These are phyloP conservation scores for Fusarium ambrosium DNA, from an alignment of 2,329 filamentous ascomycete genomes.

Conservation along the genomic window DNA sequence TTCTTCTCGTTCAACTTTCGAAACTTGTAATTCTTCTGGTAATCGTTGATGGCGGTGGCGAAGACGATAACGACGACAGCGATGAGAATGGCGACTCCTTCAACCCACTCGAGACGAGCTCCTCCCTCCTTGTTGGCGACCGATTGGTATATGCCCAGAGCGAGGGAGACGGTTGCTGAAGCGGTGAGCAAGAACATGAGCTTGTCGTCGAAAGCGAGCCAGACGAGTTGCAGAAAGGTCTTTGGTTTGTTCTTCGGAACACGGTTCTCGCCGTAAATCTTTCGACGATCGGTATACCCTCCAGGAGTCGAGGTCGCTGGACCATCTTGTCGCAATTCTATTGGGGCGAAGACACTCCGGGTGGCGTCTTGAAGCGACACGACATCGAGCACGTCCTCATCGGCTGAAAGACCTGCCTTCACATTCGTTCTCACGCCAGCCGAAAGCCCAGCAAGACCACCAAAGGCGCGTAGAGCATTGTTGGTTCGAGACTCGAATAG, in stretches of 20 bases:
- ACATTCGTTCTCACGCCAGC: neutral
- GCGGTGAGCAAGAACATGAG: neutral
- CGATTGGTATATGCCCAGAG: neutral
- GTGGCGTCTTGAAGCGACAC: neutral
- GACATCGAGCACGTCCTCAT: neutral
- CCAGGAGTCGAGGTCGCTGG: neutral
- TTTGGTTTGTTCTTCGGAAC: neutral
- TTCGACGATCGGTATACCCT: neutral
- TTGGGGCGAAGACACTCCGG: neutral
- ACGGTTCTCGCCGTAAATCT: neutral
- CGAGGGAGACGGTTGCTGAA: neutral
- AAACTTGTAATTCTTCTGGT: neutral
- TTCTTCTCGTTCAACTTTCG: neutral
- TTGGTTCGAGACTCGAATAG: neutral
- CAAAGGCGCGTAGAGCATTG: neutral
- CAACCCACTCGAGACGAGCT: neutral
- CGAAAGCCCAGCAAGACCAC: neutral
- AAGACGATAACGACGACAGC: neutral
- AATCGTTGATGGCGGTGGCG: neutral
- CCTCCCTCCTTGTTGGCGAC: neutral
- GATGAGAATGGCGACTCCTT: neutral
- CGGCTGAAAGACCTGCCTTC: neutral
- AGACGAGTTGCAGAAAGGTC: neutral
- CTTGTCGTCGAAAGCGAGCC: neutral
- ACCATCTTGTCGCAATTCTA: neutral